Base-by-base conservation (phyloP, 1,284 basidiomycete genomes). In the Moesziomyces globuligerus region DNA sequence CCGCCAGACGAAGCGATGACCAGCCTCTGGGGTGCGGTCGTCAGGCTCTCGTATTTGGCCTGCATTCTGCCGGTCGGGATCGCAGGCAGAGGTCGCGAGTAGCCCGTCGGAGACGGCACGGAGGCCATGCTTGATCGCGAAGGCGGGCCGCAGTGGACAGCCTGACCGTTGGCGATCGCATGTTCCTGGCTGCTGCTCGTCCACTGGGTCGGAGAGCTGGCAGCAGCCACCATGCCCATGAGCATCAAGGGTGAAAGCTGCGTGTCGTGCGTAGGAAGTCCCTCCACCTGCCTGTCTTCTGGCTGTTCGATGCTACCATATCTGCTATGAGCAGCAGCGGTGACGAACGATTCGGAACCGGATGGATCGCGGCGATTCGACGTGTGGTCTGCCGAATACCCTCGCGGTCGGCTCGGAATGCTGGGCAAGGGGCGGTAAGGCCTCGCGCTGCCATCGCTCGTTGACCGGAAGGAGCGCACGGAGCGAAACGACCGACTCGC, bases 161-260 rank as follows among this genome's bases (percentile, higher is more conserved):
- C 17, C 7, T 20, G 23, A 24, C 23, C 32, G 1, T 11, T 13
- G 7, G 18, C 20, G 4, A 13, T 7, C 32, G 49, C n/a, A 24
- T 17, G 44, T 20, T 48, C 60, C 10, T 38, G 48, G 24, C 53
- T 56, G 29, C 40, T 47, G 21, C 46, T 48, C n/a, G 53, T 48
- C 28, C 41, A 45, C 46, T 48, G 29, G 2, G 53, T 56, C 3
- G 53, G 45, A 15, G 60, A 52, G 28, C 38, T 52, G 3, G 45
- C 53, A 21, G 49, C 60, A 8, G 48, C 42, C 7, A 56, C 60
- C 60, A 64, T 56, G 3, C 60, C 53, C 48, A 44, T 56, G 3
- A 39, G 36, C 60, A 57, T 57, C 24, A 57, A 46, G 6, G 60
- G 53, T 29, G 45, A 55, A 13, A 51, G 29, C 7, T 58, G 55